Evolutionary conservation across 106 monocot species (phyloP).

Genomic region (Iris macrosiphon): DNA sequence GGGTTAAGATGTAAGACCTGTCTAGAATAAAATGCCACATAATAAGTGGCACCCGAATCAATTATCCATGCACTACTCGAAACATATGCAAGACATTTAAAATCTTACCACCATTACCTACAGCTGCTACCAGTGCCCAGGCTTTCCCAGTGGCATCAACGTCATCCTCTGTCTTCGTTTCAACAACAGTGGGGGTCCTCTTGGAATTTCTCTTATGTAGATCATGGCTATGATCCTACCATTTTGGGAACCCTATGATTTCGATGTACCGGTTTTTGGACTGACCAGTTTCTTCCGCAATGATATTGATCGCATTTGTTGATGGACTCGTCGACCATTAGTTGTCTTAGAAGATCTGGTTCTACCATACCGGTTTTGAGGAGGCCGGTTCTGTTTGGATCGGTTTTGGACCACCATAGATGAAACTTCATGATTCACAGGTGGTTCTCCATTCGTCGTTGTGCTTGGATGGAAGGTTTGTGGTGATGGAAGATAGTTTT

Average conservation of each 20-base stretch:
- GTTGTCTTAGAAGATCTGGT: neutral
- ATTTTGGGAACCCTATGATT: neutral
- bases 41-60: too few relatives aligned
- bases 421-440: neutral
- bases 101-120: neutral
- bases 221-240: neutral
- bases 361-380: too few relatives aligned
- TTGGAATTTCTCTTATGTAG: neutral
- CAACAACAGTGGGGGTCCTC: neutral
- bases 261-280: neutral
- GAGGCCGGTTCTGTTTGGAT: neutral
- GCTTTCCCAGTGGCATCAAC: neutral
- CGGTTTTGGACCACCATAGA: neutral
- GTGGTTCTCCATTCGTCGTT: neutral
- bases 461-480: too few relatives aligned
- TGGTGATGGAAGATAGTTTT: too few relatives aligned
- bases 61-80: conserved; percentile 3
- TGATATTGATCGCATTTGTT: neutral
- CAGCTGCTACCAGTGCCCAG: neutral
- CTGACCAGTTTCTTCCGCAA: neutral
- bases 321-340: too few relatives aligned
- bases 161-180: neutral
- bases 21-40: conserved; percentile 11
- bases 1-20: conserved; percentile 3
- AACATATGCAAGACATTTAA: neutral